Evolutionary conservation across 2,329 filamentous ascomycete species (phyloP), one percentile per base, ranked within the genome.

Genomic region (Paraconiothyrium sp.): DNA sequence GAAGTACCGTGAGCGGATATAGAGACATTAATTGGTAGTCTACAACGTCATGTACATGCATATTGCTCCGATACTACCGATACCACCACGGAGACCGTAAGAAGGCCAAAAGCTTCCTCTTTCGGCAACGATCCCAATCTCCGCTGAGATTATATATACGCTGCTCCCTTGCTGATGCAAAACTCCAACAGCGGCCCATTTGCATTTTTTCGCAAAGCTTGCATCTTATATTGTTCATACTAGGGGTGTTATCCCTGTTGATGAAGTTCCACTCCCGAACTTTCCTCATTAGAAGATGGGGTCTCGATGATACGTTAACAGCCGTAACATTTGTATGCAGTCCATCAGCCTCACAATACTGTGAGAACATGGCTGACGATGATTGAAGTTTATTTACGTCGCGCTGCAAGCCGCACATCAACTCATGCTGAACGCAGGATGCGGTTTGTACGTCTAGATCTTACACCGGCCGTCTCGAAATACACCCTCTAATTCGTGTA

Each of bases 331-430:
- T 34, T n/a, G 37, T 44, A 13, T n/a, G 51, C 5, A n/a, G 3
- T 30, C 27, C 4, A 30, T 30, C 27, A 7, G 20, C 20, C n/a
- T n/a, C 37, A 20, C 4, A n/a, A 9, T 6, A 37, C 34, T 10
- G 13, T 3, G 0, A 39, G 3, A 9, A 3, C 10, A 9, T 13
- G 34, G 16, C 49, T 51, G 11, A 51, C 32, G 1, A 16, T 22
- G 3, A 27, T 30, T 35, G 30, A 14, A 51, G 49, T 4, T 51
- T 39, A 32, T 51, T 7, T 51, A 51, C 20, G 49, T 51, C n/a
- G 32, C 49, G 30, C 32, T 51, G n/a, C 49, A 51, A 51, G 49
- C 49, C 13, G 9, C n/a, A 22, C 49, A 51, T 22, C 34, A 51
- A n/a, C 49, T 51, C n/a, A 8, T 54, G 34, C 22, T 54, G 20